These are phyloP conservation scores for Boletus semigastroideus DNA, from an alignment of 1,284 basidiomycete genomes.

Conservation along the genomic window DNA sequence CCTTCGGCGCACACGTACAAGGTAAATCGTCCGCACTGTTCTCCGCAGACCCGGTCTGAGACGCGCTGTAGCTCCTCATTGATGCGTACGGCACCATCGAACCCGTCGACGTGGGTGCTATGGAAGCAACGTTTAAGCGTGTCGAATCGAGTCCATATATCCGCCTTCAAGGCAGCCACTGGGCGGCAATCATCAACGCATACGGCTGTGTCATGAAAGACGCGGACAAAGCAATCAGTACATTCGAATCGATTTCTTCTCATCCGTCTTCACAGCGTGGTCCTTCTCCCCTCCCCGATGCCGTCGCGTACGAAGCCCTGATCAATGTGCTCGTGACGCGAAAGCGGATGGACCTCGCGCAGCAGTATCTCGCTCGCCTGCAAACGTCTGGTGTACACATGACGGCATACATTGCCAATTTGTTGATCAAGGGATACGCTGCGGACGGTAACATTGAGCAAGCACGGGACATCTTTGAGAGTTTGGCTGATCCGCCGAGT, in stretches of 20 bases:
- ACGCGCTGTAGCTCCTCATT: slow-evolving; percentile 67
- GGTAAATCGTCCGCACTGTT: slow-evolving; percentile 40
- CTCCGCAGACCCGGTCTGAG: slow-evolving; percentile 7
- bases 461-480: slow-evolving; percentile 81
- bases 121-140: slow-evolving; percentile 73
- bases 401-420: slow-evolving; percentile 96
- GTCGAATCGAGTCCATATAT: slow-evolving; percentile 57
- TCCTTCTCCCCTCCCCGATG: slow-evolving; percentile 59
- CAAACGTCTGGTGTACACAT: slow-evolving; percentile 68
- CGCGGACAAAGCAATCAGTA: slow-evolving; percentile 70
- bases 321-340: slow-evolving; percentile 86
- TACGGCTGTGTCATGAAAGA: slow-evolving; percentile 84
- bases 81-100: slow-evolving; percentile 89
- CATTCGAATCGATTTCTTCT: slow-evolving; percentile 76
- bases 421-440: slow-evolving; percentile 89
- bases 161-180: slow-evolving; percentile 81
- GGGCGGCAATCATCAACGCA: slow-evolving; percentile 90
- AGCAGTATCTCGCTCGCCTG: slow-evolving; percentile 69
- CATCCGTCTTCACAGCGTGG: slow-evolving; percentile 43
- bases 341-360: slow-evolving; percentile 79
- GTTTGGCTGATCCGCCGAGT: slow-evolving; percentile 80
- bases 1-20: slow-evolving; percentile 94
- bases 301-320: slow-evolving; percentile 88
- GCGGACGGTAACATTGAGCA: slow-evolving; percentile 67
- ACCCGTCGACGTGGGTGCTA: slow-evolving; percentile 74